Conservation (phyloP, 139 green algal genomes). For the Pseudopediastrum boryanum region DNA sequence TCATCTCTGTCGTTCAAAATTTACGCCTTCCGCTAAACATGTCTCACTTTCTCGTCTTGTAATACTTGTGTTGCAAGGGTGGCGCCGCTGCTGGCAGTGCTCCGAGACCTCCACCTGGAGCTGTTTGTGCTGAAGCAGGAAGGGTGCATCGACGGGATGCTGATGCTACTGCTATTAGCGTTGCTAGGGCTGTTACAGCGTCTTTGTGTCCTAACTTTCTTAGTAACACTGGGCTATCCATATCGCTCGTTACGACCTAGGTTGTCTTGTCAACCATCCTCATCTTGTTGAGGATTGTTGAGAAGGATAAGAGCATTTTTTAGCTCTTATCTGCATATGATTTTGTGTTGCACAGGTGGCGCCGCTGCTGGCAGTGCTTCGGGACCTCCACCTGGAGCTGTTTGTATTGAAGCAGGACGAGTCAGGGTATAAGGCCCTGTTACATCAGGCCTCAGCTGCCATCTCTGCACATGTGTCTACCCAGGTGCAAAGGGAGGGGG, state of each 20-base stretch:
- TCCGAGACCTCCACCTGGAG: conserved; percentile 65
- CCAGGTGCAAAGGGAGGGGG: no score
- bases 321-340: not conserved
- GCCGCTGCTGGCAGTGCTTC: conserved; percentile 50
- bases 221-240: not conserved
- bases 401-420: conserved; percentile 61
- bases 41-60: no score
- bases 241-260: not conserved
- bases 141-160: no score
- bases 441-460: conserved; percentile 26
- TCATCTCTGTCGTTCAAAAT: no score
- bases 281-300: not conserved
- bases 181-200: not conserved
- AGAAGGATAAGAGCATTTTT: not conserved
- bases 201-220: not conserved
- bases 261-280: not conserved
- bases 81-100: conserved; percentile 49
- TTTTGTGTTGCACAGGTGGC: conserved; percentile 41
- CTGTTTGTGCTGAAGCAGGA: conserved; percentile 61
- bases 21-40: no score
- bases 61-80: conserved; percentile 33
- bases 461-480: not conserved
- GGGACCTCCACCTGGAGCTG: conserved; percentile 65
- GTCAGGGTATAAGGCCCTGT: conserved; percentile 40
- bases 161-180: not conserved